Base-by-base conservation (phyloP, 805 yeast genomes). In the Yarrowia keelungensis region DNA sequence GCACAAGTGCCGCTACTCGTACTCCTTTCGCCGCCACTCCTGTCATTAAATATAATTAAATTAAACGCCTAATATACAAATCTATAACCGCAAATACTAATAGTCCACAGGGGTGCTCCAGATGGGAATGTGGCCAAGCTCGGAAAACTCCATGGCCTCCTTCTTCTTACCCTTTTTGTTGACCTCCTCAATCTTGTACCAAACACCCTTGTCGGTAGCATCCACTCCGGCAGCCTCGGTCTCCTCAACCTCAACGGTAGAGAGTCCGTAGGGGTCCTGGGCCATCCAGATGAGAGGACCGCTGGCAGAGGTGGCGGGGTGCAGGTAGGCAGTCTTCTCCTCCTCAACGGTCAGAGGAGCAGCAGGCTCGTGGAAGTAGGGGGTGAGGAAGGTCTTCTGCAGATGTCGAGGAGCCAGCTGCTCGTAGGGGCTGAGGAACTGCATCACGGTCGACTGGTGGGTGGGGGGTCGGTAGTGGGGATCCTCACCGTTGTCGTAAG, bases 231-330 rank as follows among this genome's bases (percentile, higher is more conserved):
- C 83, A 22, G 80, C 76, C 11, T 74, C 73, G 65, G 91, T 82
- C 50, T 85, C 81, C 47, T 83, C 84, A 26, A 90, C 87, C 73
- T 88, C 87, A 14, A 74, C 76, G 1, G 81, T 79, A 0, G 97
- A 89, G 73, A 91, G 84, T 1, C 98, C 98, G 85, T 87, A 86
- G 10, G 91, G 89, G 77, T 94, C 99, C 69, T 81, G 81, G n/a
- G 98, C 96, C 74, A 94, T 86, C 99, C 99, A 94, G 22, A 94
- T 79, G n/a, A 82, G 81, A 1, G 97, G 97, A 73, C 90, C 84
- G 54, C 81, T 77, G 0, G 89, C 89, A 36, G 86, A 80, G 16
- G 89, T 87, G 8, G 89, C 90, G 2, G 98, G 98, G 75, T 84
- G 85, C 74, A 87, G 86, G 78, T 89, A 94, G 0, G 97, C 95